Conservation (phyloP, 257 asterid species). For the Anisodus acutangulus region DNA sequence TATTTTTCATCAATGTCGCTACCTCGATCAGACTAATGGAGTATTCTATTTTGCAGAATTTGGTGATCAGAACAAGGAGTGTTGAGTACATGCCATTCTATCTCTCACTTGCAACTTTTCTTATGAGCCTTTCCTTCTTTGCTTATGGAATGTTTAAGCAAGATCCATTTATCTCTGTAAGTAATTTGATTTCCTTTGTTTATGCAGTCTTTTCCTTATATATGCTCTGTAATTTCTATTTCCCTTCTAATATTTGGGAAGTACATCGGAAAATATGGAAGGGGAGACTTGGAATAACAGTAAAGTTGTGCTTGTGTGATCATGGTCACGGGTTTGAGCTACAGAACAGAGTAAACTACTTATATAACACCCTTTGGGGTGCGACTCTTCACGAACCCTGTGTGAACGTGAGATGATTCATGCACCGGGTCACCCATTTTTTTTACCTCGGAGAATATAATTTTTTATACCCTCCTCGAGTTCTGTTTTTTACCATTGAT, state of each 20-base stretch:
- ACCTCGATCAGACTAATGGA: constrained; percentile 4
- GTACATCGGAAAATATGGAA: neutral
- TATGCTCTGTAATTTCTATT: neutral
- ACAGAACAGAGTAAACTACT: neutral
- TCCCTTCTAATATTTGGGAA: neutral
- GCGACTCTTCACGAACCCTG: neutral
- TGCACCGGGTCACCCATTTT: neutral
- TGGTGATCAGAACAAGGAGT: constrained; percentile 82
- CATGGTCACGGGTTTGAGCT: neutral
- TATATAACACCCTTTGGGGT: neutral
- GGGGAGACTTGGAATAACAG: neutral
- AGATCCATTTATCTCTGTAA: constrained; percentile 71
- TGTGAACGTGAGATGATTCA: neutral
- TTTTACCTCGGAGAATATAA: too few relatives aligned
- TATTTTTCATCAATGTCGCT: neutral
- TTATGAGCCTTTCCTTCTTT: constrained; percentile 85
- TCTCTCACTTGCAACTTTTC: constrained; percentile 83
- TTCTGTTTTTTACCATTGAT: neutral
- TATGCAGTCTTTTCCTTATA: neutral
- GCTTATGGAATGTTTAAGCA: constrained; percentile 73
- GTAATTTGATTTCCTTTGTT: constrained; percentile 29
- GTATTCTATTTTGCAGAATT: constrained; percentile 51
- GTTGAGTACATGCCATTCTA: constrained; percentile 88
- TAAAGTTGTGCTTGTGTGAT: neutral
- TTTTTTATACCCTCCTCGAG: neutral